These are phyloP conservation scores for Tetracladium maxilliforme DNA, from an alignment of 2,329 filamentous ascomycete genomes.

Conservation along the genomic window DNA sequence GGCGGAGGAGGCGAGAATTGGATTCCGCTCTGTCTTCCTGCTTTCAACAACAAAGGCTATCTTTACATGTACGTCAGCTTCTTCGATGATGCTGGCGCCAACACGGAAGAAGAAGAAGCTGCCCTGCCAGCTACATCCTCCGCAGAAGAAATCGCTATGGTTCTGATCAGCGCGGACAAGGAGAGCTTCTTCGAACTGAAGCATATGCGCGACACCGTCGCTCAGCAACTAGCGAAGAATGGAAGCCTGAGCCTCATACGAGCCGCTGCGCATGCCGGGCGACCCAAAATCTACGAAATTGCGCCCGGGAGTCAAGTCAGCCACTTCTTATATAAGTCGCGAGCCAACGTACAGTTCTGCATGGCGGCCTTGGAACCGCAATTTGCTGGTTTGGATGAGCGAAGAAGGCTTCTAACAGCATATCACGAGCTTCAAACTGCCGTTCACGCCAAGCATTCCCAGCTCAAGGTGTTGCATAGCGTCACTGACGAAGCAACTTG, in stretches of 20 bases:
- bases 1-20: slow-evolving; percentile 89
- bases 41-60: slow-evolving; percentile 93
- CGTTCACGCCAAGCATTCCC: slow-evolving; percentile 71
- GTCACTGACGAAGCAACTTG: slow-evolving; percentile 62
- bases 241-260: slow-evolving; percentile 63
- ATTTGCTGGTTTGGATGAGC: slow-evolving; percentile 44
- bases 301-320: slow-evolving; percentile 66
- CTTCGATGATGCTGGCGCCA: slow-evolving; percentile 22
- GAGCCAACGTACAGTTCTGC: slow-evolving; percentile 86
- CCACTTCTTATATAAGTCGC: slow-evolving; percentile 93
- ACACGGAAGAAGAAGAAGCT: slow-evolving; percentile 17
- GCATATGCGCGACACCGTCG: slow-evolving; percentile 49
- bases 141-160: slow-evolving; percentile 72
- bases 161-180: slow-evolving; percentile 84
- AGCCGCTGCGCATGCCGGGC: slow-evolving; percentile 53
- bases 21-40: slow-evolving; percentile 90
- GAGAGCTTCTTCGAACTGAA: slow-evolving; percentile 88
- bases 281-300: slow-evolving; percentile 59
- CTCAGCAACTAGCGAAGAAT: slow-evolving; percentile 59
- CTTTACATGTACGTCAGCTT: slow-evolving; percentile 99
- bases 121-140: slow-evolving; percentile 40
- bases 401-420: slow-evolving; percentile 62
- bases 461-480: slow-evolving; percentile 75
- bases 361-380: slow-evolving; percentile 70
- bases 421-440: slow-evolving; percentile 77